Base-by-base conservation (phyloP, 2,329 filamentous ascomycete genomes). In the Nothophoma quercina region DNA sequence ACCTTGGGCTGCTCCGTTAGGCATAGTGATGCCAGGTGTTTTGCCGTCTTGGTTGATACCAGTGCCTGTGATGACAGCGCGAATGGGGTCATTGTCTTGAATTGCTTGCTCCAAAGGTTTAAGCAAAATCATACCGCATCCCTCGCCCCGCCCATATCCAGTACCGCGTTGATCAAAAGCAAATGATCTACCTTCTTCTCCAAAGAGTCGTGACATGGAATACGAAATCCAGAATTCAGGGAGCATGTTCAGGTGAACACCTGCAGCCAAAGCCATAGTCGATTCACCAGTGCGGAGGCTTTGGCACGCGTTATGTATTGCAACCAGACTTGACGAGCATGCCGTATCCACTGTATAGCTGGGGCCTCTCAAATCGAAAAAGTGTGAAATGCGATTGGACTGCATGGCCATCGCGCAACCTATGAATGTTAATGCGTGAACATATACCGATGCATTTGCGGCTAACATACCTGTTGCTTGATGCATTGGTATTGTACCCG, bases 91-190 rank as follows among this genome's bases (percentile, higher is more conserved):
- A 19, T 83, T 82, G 58, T 85, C 82, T 9, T 74, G 72, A 5
- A 88, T 59, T 1, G 86, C 86, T 64, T 85, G 81, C 5, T 77
- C 72, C 0, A 88, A 72, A 1, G 77, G 79, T 71, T 88, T 88
- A 10, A 88, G 65, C 9, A 87, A 65, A 3, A 88, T 59, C n/a
- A 83, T 77, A 0, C 79, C 84, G 21, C 83, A 77, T 0, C 86
- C 87, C 62, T 89, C 87, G 1, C 86, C 86, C 29, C 86, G 79
- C 0, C 83, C 85, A 62, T 88, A 89, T 0, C 87, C 87, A 2
- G 60, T 62, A 15, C 84, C 86, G 3, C 78, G 77, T n/a, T 75
- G 65, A 59, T 86, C 85, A 51, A 72, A 76, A 18, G 71, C 67
- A 36, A 56, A 33, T 2, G 59, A 70, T 29, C 58, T 60, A 2